Conservation (phyloP, 495 filamentous ascomycete species). For the Aspergillus panamensis region DNA sequence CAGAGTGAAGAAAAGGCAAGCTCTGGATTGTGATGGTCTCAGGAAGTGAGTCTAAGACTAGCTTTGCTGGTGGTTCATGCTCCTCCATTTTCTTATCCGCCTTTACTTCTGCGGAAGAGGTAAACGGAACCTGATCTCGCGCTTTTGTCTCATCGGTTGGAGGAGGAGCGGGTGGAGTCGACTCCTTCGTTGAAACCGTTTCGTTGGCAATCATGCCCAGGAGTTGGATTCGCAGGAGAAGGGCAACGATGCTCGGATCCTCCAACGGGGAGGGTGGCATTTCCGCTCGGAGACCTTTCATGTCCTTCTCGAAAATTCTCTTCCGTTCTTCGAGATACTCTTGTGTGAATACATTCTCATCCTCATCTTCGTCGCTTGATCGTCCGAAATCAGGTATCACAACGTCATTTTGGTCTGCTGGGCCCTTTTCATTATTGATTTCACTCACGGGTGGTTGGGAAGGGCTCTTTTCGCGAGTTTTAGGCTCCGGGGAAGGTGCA, state of each 20-base stretch:
- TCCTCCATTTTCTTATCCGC: conserved; percentile 35
- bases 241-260: conserved; percentile 43
- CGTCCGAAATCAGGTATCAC: conserved; percentile 34
- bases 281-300: conserved; percentile 42
- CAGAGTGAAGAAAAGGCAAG: conserved; percentile 48
- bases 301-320: conserved; percentile 45
- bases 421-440: neutral
- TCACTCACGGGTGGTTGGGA: neutral
- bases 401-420: conserved; percentile 7
- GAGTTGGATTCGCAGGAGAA: conserved; percentile 45
- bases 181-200: conserved; percentile 21
- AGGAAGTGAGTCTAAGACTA: conserved; percentile 19
- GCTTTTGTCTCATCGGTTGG: conserved; percentile 23
- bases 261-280: conserved; percentile 43
- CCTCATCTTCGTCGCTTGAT: conserved; percentile 46
- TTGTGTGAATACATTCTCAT: conserved; percentile 47
- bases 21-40: conserved; percentile 33
- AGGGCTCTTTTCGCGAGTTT: neutral
- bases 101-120: conserved; percentile 6
- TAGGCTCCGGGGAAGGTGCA: neutral
- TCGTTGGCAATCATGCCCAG: conserved; percentile 41
- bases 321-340: conserved; percentile 51
- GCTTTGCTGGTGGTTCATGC: conserved; percentile 29
- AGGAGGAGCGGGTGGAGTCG: conserved; percentile 14
- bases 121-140: conserved; percentile 2